Evolutionary conservation across 2,329 filamentous ascomycete species (phyloP).

Genomic region (Dothideomycetidae sp.): DNA sequence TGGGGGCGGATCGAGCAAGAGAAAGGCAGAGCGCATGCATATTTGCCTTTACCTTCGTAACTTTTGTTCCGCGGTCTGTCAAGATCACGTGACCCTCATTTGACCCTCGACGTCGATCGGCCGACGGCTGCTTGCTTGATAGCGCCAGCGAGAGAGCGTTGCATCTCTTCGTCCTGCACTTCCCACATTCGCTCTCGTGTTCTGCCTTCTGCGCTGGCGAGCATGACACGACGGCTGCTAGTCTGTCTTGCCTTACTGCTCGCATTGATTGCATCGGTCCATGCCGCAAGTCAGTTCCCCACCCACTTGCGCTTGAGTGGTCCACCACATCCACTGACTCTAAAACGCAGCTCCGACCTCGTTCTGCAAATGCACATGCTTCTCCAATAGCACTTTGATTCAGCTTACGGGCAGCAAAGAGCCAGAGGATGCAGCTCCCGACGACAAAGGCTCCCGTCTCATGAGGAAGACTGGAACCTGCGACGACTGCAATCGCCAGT

Average conservation of each 20-base stretch:
- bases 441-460: slow-evolving; percentile 11
- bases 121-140: too few relatives aligned
- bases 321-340: slow-evolving; percentile 1
- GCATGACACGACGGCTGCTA: neutral
- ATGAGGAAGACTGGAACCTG: slow-evolving; percentile 35
- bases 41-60: too few relatives aligned
- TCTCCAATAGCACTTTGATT: slow-evolving; percentile 53
- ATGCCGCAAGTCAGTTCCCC: slow-evolving; percentile 21
- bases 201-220: neutral
- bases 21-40: too few relatives aligned
- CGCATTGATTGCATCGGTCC: slow-evolving; percentile 4
- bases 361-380: slow-evolving; percentile 61
- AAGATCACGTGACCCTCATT: too few relatives aligned
- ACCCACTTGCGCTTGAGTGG: neutral
- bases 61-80: too few relatives aligned
- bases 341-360: slow-evolving; percentile 37
- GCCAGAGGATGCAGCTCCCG: slow-evolving; percentile 9
- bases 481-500: slow-evolving; percentile 53
- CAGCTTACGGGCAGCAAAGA: slow-evolving; percentile 37
- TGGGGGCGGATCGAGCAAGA: too few relatives aligned
- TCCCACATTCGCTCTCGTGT: neutral
- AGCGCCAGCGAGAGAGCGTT: too few relatives aligned
- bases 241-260: slow-evolving; percentile 6
- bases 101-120: too few relatives aligned
- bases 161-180: neutral